Evolutionary conservation across 2,329 filamentous ascomycete species (phyloP), one percentile per base, ranked within the genome.

Genomic region (Claviceps sp.): DNA sequence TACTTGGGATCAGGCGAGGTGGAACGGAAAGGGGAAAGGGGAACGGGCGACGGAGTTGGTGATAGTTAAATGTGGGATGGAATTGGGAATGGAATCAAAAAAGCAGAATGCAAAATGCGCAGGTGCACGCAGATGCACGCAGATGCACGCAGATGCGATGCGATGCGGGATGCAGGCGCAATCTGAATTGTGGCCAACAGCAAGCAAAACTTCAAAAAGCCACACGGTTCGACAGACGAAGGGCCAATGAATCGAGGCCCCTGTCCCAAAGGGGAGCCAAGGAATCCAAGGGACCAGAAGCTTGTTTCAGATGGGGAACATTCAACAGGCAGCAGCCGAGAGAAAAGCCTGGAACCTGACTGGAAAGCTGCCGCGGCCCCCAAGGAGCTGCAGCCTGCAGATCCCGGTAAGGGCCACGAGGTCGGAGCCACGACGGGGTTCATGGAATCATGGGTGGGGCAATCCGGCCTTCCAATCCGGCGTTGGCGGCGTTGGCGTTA

Each of bases 251-350:
- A 36, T 47, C 11, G 46, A 24, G 7, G 30, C 47, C 37, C 47
- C 20, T 49, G 40, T 40, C 43, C 44, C 5, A 47, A 47, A 43
- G 13, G 13, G 30, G 14, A 48, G 38, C 20, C 22, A 26, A 44
- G 24, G 6, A 34, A 48, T 40, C 20, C 22, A 26, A 44, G 24
- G n/a, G 41, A 44, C 48, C 40, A 37, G 6, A 43, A 14, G 26
- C 43, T 46, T 46, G 49, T 51, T 51, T 51, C 49, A 41, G 49
- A 51, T 51, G 42, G 36, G 49, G 43, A 40, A 36, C 30, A 34
- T 11, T 34, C 30, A 34, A 34, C 30, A 34, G 30, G 30, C 30
- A 34, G 30, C 30, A 34, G 30, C 30, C 30, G 30, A 34, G 30
- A 34, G 30, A 11, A 34, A 34, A 34, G 30, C 30, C 30, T 34